phyloP scores from a whole-genome alignment of 371 early-diverging fungal species.

The Apophysomyces elegans region DNA sequence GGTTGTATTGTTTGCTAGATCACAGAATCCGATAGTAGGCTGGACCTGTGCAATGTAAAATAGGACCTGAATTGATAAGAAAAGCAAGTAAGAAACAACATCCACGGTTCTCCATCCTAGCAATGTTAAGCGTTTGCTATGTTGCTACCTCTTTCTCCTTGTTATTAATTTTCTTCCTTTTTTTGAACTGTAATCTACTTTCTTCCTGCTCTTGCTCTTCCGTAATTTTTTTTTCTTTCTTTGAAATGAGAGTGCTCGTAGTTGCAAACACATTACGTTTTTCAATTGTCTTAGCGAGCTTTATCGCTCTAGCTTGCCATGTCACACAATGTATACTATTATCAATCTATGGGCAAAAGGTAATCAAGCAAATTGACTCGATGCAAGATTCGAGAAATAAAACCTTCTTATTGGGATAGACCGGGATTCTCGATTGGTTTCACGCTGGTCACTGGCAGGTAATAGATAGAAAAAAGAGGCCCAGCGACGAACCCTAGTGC shows the following conservation, averaged over 20 bases:
- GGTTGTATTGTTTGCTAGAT: no score
- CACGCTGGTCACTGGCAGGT: slow-evolving; percentile 46
- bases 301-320: slow-evolving; percentile 30
- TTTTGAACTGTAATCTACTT: not conserved
- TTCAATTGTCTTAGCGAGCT: slow-evolving; percentile 15
- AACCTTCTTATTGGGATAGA: slow-evolving; percentile 15
- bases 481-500: no score
- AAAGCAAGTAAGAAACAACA: not conserved
- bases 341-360: slow-evolving; percentile 30
- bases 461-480: not conserved
- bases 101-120: not conserved
- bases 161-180: slow-evolving; percentile 4
- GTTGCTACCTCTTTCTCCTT: not conserved
- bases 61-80: no score
- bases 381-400: not conserved
- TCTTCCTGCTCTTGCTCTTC: not conserved
- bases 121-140: not conserved
- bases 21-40: no score
- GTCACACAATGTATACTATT: slow-evolving; percentile 37
- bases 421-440: slow-evolving; percentile 37
- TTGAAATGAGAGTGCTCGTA: slow-evolving; percentile 6
- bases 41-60: no score
- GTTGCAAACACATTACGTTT: slow-evolving; percentile 26
- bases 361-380: slow-evolving; percentile 6
- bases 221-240: not conserved